Conservation (phyloP, 1,139 yeast genomes). For the Arxiozyma heterogenica region DNA sequence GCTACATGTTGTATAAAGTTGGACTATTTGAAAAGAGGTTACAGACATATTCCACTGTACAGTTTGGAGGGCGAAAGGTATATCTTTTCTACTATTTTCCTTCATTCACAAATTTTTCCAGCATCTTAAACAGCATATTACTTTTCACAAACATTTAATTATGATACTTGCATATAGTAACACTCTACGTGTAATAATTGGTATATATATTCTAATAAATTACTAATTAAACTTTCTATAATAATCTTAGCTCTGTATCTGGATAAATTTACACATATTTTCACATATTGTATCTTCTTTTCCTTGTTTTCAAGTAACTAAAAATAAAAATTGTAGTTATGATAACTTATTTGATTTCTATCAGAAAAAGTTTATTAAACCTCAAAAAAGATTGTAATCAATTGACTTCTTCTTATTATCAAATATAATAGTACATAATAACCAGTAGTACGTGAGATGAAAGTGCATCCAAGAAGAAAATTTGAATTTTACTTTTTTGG, state of each 20-base stretch:
- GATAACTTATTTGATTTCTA: not conserved
- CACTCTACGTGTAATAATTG: not conserved
- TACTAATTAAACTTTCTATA: too few relatives aligned
- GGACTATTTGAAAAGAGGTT: conserved; percentile 58
- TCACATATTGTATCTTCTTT: too few relatives aligned
- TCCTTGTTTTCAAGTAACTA: not conserved
- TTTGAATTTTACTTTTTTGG: not conserved
- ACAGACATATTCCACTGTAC: conserved; percentile 66
- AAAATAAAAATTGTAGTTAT: too few relatives aligned
- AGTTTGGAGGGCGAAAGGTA: conserved; percentile 76
- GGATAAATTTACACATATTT: not conserved
- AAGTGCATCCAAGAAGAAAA: too few relatives aligned
- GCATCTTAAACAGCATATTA: not conserved
- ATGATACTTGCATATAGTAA: not conserved
- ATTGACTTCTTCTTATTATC: not conserved
- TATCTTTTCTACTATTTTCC: conserved; percentile 67
- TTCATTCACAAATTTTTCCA: conserved; percentile 23
- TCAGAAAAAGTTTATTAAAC: not conserved
- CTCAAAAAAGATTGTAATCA: not conserved
- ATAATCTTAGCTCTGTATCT: too few relatives aligned
- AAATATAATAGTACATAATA: too few relatives aligned
- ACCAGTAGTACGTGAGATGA: not conserved
- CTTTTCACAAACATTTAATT: not conserved
- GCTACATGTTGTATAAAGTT: conserved; percentile 54
- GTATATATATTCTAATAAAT: not conserved